These are phyloP conservation scores for Niebla homalea DNA, from an alignment of 495 filamentous ascomycete genomes.

Conservation along the genomic window DNA sequence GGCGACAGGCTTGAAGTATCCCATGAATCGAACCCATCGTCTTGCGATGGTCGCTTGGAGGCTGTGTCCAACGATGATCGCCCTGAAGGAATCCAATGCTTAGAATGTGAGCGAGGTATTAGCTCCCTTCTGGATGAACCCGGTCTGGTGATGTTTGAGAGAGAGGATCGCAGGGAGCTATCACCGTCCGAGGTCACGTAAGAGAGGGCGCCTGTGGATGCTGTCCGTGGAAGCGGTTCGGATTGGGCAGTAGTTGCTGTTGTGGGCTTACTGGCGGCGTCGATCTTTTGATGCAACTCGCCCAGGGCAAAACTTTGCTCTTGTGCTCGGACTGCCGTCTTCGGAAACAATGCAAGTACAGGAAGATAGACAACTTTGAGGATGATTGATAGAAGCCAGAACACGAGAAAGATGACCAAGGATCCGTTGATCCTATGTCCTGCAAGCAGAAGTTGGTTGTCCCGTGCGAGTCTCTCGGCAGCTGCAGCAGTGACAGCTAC, in stretches of 20 bases:
- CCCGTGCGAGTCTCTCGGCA: slow-evolving; percentile 8
- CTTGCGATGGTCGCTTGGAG: slow-evolving; percentile 19
- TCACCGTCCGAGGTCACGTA: slow-evolving; percentile 31
- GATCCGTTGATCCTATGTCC: slow-evolving; percentile 7
- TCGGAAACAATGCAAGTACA: slow-evolving; percentile 15
- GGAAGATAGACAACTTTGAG: slow-evolving; percentile 16
- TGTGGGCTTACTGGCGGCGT: slow-evolving; percentile 11
- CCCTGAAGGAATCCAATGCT: slow-evolving; percentile 5
- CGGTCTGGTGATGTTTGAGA: slow-evolving; percentile 37
- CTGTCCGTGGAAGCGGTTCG: slow-evolving; percentile 14
- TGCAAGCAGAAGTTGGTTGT: not conserved
- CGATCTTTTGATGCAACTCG: slow-evolving; percentile 14
- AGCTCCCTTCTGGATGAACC: slow-evolving; percentile 34
- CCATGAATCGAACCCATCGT: slow-evolving; percentile 57
- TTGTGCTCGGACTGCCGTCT: slow-evolving; percentile 12
- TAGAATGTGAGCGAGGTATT: slow-evolving; percentile 21
- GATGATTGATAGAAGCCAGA: slow-evolving; percentile 19
- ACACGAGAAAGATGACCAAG: slow-evolving; percentile 17
- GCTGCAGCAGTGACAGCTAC: slow-evolving; percentile 9
- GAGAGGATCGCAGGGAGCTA: slow-evolving; percentile 38
- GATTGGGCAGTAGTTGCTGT: slow-evolving; percentile 10
- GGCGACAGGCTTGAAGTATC: slow-evolving; percentile 50
- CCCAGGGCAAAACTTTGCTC: slow-evolving; percentile 7
- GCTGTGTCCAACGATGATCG: slow-evolving; percentile 15
- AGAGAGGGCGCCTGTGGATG: slow-evolving; percentile 14